Evolutionary conservation across 2,329 filamentous ascomycete species (phyloP).

Genomic region (Davidsoniella eucalypti): DNA sequence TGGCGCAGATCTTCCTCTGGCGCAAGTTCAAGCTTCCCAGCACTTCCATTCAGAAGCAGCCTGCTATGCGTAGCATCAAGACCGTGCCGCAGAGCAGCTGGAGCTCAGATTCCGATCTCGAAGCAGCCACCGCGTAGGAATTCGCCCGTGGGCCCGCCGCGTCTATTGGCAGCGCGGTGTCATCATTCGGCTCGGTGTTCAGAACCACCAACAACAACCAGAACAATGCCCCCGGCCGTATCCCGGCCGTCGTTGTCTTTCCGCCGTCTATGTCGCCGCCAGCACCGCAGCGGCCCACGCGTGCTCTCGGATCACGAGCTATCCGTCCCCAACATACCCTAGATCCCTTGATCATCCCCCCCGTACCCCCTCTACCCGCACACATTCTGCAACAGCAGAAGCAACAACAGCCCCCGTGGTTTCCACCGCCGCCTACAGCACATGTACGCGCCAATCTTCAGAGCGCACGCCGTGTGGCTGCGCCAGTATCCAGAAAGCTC

Average conservation of each 20-base stretch:
- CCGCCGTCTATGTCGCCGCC: not conserved
- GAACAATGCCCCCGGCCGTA: not conserved
- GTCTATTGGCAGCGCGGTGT: not conserved
- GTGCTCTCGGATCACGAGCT: conserved; percentile 7
- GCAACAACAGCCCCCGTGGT: conserved; percentile 11
- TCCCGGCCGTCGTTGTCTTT: not conserved
- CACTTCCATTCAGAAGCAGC: not conserved
- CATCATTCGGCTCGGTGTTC: not conserved
- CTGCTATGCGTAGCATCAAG: not conserved
- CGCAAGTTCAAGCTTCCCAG: conserved; percentile 23
- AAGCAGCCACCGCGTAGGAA: conserved; percentile 6
- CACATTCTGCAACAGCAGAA: not conserved
- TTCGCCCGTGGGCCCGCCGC: conserved; percentile 3
- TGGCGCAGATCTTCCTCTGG: conserved; percentile 45
- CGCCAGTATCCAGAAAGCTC: conserved; percentile 1
- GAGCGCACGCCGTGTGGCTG: not conserved
- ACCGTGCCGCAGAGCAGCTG: not conserved
- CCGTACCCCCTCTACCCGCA: conserved; percentile 6
- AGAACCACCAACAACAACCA: not conserved
- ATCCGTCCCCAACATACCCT: not conserved
- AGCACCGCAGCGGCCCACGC: not conserved
- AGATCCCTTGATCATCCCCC: conserved; percentile 8
- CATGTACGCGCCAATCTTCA: conserved; percentile 3
- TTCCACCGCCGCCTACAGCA: conserved; percentile 13
- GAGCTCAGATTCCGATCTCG: conserved; percentile 1